Evolutionary conservation across 2,329 filamentous ascomycete species (phyloP).

Genomic region (Phialemoniopsis sp.): DNA sequence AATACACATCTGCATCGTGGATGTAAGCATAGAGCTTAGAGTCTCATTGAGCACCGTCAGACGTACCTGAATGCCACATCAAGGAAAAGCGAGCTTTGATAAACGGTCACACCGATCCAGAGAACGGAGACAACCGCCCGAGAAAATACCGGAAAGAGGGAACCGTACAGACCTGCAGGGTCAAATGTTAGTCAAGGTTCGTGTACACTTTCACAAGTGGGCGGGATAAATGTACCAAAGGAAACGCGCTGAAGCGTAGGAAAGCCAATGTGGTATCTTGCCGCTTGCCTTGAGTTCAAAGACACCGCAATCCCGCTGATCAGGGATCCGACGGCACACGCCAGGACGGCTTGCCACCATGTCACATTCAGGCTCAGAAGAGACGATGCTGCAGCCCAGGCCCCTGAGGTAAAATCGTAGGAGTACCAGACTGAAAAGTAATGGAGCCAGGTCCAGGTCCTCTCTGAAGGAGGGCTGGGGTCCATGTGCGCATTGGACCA

Average conservation of each 20-base stretch:
- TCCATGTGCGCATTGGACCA: slow-evolving; percentile 2
- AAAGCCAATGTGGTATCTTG: slow-evolving; percentile 1
- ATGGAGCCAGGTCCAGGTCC: slow-evolving; percentile 1
- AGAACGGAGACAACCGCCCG: not conserved
- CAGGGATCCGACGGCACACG: slow-evolving; percentile 1
- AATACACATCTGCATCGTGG: not conserved
- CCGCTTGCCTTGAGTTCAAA: not conserved
- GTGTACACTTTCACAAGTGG: no score
- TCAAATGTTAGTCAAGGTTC: no score
- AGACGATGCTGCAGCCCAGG: not conserved
- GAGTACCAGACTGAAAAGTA: slow-evolving; percentile 1
- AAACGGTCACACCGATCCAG: slow-evolving; percentile 2
- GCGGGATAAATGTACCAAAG: not conserved
- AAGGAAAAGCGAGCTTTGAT: slow-evolving; percentile 1
- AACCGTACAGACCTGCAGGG: not conserved
- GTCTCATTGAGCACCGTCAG: not conserved
- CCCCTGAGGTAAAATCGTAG: slow-evolving; percentile 1
- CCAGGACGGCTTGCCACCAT: slow-evolving; percentile 2
- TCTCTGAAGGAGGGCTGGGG: slow-evolving; percentile 1
- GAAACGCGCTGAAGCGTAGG: slow-evolving; percentile 1
- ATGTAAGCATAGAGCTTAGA: not conserved
- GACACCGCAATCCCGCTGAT: slow-evolving; percentile 1
- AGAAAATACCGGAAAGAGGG: not conserved
- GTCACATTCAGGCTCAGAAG: slow-evolving; percentile 1
- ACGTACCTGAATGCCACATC: slow-evolving; percentile 1